Conservation (phyloP, 768 basidiomycete species). For the Vararia minispora region DNA sequence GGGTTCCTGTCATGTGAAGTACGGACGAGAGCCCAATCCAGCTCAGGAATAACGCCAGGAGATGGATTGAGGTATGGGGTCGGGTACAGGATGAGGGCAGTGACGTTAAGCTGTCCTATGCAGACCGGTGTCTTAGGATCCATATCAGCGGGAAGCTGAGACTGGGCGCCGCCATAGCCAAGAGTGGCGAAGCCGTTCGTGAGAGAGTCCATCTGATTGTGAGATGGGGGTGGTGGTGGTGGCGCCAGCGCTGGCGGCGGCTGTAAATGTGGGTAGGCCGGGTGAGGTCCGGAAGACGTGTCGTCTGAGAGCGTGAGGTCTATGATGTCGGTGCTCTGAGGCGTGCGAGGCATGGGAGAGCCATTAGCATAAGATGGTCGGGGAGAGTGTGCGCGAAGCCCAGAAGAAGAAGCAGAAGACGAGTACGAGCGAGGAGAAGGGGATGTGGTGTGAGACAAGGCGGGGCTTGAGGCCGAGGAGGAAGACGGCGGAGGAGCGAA, state of each 20-base stretch:
- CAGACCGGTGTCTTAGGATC: constrained; percentile 79
- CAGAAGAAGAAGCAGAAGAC: constrained; percentile 1
- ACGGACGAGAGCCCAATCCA: constrained; percentile 60
- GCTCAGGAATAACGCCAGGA: constrained; percentile 19
- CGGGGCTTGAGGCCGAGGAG: constrained; percentile 22
- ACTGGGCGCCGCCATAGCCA: constrained; percentile 12
- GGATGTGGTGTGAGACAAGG: constrained; percentile 8
- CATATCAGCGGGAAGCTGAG: constrained; percentile 40
- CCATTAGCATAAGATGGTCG: not conserved
- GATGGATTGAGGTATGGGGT: constrained; percentile 48
- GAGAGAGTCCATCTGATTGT: no score
- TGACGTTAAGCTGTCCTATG: constrained; percentile 75
- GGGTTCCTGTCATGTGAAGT: constrained; percentile 61
- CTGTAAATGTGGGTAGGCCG: constrained; percentile 17
- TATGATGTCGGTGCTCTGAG: constrained; percentile 3
- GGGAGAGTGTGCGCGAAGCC: constrained; percentile 1
- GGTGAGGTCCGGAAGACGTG: constrained; percentile 6
- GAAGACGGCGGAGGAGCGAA: constrained; percentile 37
- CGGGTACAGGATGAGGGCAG: constrained; percentile 79
- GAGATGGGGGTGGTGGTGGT: constrained; percentile 10
- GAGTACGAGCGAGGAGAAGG: not conserved
- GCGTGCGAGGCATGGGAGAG: no score
- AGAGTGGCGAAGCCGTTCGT: no score
- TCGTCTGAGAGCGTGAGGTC: constrained; percentile 9
- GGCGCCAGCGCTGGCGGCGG: constrained; percentile 13